Evolutionary conservation across 306 rosid genomes (phyloP), one percentile per base, ranked within the genome.

Genomic region (Inga laurina): DNA sequence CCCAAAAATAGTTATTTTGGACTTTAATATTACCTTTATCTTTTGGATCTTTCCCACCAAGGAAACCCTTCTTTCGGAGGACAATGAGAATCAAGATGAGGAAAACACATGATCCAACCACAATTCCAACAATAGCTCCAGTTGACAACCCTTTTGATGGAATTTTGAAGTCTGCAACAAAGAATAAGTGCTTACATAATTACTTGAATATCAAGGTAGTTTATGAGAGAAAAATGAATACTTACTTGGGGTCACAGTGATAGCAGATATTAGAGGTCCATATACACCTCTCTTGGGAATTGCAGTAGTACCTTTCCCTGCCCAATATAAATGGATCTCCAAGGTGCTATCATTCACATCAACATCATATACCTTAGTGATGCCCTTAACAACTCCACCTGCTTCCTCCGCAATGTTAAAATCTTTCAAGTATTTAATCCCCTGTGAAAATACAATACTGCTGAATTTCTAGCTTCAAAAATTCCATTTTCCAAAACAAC

Each of bases 231-330:
- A 27, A 27, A 27, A 27, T 27, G 30, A 27, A 8, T 41, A 41
- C 44, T 41, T 4, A 41, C 44, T 89, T 73, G 97, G 90, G 49
- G 93, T 88, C 74, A 94, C 90, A 4, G 90, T 79, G 72, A 94
- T 89, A 16, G 94, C 94, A 76, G 94, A 90, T 84, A 94, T 94
- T 54, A 94, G 92, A 88, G 97, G 98, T 81, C 97, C 98, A 81
- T 92, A 92, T 46, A 88, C 92, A 79, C 97, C 90, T 85, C 91
- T 88, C 3, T 35, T 27, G 41, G 97, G 98, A 87, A 94, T 83
- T 37, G 91, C 84, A 74, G 85, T 87, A 45, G 97, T 90, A 82
- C 98, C 94, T 32, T 32, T 32, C 34, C 34, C 34, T 32, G 34
- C 34, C 34, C 34, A 32, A 32, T 32, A 32, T 32, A 32, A 32